Evolutionary conservation across 2,329 filamentous ascomycete species (phyloP), one percentile per base, ranked within the genome.

Genomic region (Ciborinia camelliae): DNA sequence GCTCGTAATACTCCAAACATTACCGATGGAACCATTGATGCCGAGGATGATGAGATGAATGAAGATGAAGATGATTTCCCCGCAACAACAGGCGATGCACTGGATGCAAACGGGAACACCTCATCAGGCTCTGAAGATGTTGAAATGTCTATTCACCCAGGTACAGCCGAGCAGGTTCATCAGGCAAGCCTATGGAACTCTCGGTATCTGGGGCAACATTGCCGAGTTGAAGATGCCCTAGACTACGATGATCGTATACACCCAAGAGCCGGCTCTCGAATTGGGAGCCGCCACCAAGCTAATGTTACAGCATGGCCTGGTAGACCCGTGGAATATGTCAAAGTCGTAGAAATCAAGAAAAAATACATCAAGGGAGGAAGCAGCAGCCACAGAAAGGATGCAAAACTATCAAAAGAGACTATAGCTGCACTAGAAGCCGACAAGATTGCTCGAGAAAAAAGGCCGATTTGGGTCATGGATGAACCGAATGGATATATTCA

Each of bases 161-260:
- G 81, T 55, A 97, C 93, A 0, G 86, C 90, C 64, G 92, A 96
- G 74, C 94, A 98, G 75, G 90, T 94, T 65, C 91, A 95, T 65
- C 90, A 97, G 71, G 92, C 94, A 39, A 95, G 92, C 73, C 85
- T 97, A 73, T 99, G 95, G 95, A 93, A 92, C 2, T 98, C 95
- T 80, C 87, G 95, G 67, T 99, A 99, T 76, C 80, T 99, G 8
- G 95, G 95, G 45, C 92, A 97, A 70, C 95, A 99, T 78, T 97
- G 93, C 78, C 90, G 92, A 70, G 90, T 95, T 0, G 93, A 98
- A 76, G 95, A 99, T 79, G 95, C 92, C 0, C 81, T 99, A 37
- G 95, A 99, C 76, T 96, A 97, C 75, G 95, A 99, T 73, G 95
- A 99, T 76, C 89, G 95, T 69, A 98, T 99, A 69, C 98, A 98